Evolutionary conservation across 2,329 filamentous ascomycete genomes (phyloP).

Genomic region (Cladophialophora exuberans): DNA sequence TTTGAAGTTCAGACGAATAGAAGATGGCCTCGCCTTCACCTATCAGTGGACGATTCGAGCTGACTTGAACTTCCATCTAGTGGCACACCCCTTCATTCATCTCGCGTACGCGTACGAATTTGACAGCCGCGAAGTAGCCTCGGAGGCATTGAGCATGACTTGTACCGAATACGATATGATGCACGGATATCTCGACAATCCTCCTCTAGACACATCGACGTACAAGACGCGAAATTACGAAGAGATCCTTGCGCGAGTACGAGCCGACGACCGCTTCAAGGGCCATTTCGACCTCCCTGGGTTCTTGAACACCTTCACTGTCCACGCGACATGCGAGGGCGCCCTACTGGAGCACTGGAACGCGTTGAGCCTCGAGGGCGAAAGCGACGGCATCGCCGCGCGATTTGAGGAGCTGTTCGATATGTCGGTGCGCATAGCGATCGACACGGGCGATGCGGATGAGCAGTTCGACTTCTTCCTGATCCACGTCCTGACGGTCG

Average conservation of each 20-base stretch:
- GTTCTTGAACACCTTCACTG: neutral
- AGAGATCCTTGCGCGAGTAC: conserved; percentile 14
- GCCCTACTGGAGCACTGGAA: conserved; percentile 18
- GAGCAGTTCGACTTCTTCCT: conserved; percentile 18
- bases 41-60: too few species aligned
- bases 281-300: conserved; percentile 11
- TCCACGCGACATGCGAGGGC: neutral
- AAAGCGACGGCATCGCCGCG: neutral
- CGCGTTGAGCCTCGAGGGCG: conserved; percentile 4
- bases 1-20: too few species aligned
- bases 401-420: conserved; percentile 14
- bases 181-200: conserved; percentile 7
- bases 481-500: conserved; percentile 16
- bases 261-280: conserved; percentile 14
- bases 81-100: conserved; percentile 55
- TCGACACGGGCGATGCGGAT: neutral
- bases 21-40: too few species aligned
- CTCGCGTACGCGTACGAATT: conserved; percentile 20
- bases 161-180: conserved; percentile 17
- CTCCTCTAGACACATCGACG: neutral
- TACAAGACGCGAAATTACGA: conserved; percentile 14
- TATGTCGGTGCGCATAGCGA: conserved; percentile 4
- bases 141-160: conserved; percentile 13
- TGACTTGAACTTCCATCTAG: conserved; percentile 11
- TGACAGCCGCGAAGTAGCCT: conserved; percentile 6